These are phyloP conservation scores for Trypanosomatidae sp. DNA, from an alignment of 208 protist genomes.

Conservation along the genomic window DNA sequence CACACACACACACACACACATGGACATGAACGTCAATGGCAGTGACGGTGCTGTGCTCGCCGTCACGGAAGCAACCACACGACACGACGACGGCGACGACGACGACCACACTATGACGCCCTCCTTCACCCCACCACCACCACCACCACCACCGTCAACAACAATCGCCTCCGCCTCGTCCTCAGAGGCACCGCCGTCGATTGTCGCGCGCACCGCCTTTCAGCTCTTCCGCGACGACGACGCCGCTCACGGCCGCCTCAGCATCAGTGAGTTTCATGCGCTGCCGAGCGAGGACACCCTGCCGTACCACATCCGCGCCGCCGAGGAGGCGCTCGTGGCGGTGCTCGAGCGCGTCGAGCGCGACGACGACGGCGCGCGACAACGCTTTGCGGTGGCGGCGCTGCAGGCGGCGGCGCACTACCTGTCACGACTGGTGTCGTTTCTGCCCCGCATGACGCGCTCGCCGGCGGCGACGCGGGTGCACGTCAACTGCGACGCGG, in stretches of 20 bases:
- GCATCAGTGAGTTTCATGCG: slow-evolving; percentile 33
- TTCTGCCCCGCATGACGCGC: slow-evolving; percentile 30
- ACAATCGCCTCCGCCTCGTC: not conserved
- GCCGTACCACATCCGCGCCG: slow-evolving; percentile 52
- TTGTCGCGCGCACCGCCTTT: slow-evolving; percentile 57
- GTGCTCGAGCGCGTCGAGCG: slow-evolving; percentile 36
- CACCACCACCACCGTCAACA: not conserved
- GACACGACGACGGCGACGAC: too few relatives aligned
- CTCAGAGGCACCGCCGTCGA: slow-evolving; percentile 5
- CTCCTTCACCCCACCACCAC: too few relatives aligned
- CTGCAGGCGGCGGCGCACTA: slow-evolving; percentile 39
- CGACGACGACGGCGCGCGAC: slow-evolving; percentile 5
- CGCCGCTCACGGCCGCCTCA: slow-evolving; percentile 9
- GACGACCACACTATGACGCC: too few relatives aligned
- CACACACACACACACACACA: too few relatives aligned
- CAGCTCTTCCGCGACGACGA: slow-evolving; percentile 46
- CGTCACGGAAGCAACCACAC: too few relatives aligned
- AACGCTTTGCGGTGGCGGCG: slow-evolving; percentile 32
- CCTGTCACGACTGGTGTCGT: slow-evolving; percentile 37
- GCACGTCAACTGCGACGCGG: slow-evolving; percentile 21
- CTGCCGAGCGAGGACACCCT: slow-evolving; percentile 38
- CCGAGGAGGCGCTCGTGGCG: slow-evolving; percentile 42
- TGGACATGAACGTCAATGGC: too few relatives aligned
- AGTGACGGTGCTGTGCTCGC: too few relatives aligned
- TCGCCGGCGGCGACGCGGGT: slow-evolving; percentile 20